Evolutionary conservation across 1,284 basidiomycete species (phyloP).

Genomic region (Ceratobasidium sp.): DNA sequence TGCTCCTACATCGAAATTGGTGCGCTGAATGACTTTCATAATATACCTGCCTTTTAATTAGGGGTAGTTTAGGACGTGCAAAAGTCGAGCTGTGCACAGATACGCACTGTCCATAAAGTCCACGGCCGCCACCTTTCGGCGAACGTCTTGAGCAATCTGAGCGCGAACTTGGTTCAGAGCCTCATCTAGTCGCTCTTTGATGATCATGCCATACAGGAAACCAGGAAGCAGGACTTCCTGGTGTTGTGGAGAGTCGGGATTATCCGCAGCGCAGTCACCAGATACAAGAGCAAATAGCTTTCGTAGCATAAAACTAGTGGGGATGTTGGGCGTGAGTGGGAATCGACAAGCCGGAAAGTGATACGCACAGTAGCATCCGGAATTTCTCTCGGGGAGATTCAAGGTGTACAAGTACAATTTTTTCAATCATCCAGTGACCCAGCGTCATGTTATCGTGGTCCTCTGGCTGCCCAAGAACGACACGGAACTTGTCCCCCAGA

Average conservation of each 20-base stretch:
- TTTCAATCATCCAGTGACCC: constrained; percentile 87
- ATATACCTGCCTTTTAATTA: constrained; percentile 79
- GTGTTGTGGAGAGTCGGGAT: constrained; percentile 98
- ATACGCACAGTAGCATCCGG: constrained; percentile 88
- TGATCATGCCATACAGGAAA: constrained; percentile 94
- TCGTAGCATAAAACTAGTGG: constrained; percentile 92
- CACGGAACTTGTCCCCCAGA: constrained; percentile 97
- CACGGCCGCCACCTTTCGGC: constrained; percentile 75
- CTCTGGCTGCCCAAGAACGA: constrained; percentile 91
- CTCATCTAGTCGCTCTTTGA: constrained; percentile 98
- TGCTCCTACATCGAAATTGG: constrained; percentile 93
- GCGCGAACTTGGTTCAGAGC: constrained; percentile 80
- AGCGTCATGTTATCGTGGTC: constrained; percentile 91
- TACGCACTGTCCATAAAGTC: constrained; percentile 89
- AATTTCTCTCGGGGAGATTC: constrained; percentile 95
- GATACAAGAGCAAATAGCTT: constrained; percentile 96
- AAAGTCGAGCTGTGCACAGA: neutral
- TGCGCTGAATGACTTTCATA: constrained; percentile 78
- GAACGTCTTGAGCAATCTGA: constrained; percentile 82
- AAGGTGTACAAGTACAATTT: constrained; percentile 92
- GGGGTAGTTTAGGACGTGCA: neutral
- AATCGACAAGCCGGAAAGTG: constrained; percentile 22
- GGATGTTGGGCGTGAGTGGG: neutral
- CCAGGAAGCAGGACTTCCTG: constrained; percentile 98
- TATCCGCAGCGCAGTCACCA: constrained; percentile 91